Percentiles rank a stretch among this genome's conserved stretches.
Evolutionary conservation across 106 monocot species (phyloP).

Genomic region (Phalaenopsis equestris): DNA sequence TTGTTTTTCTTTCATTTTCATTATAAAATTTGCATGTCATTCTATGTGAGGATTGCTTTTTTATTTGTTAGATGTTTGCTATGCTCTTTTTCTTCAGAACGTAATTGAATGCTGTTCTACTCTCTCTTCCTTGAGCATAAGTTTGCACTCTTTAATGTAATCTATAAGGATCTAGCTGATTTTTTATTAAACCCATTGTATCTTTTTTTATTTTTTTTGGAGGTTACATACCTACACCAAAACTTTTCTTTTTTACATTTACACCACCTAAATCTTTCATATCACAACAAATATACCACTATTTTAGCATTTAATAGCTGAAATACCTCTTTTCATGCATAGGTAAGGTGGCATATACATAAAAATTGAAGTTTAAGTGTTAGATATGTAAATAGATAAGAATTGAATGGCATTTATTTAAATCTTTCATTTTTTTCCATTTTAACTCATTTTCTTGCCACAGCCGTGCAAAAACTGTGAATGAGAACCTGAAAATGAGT

Average conservation of each 20-base stretch:
- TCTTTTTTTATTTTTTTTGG: background rate
- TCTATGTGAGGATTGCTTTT: background rate
- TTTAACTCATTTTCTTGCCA: constrained; percentile 6
- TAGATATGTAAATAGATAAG: too few species aligned
- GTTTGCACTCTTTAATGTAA: background rate
- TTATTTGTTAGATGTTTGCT: background rate
- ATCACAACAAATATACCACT: too few species aligned
- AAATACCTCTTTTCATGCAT: too few species aligned
- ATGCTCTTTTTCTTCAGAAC: background rate
- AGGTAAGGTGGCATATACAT: too few species aligned
- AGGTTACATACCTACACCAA: too few species aligned
- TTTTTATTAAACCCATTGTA: background rate
- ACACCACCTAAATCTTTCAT: too few species aligned
- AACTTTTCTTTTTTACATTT: too few species aligned
- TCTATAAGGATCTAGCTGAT: background rate
- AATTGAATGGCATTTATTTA: too few species aligned
- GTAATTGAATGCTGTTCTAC: background rate
- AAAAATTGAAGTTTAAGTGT: too few species aligned
- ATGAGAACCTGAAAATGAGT: constrained; percentile 97
- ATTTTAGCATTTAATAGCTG: too few species aligned
- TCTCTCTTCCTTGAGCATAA: background rate
- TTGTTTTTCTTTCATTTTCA: background rate
- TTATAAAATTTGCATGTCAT: background rate
- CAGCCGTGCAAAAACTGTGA: constrained; percentile 99
- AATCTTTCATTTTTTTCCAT: background rate